Percentiles rank a stretch among this genome's conserved stretches.
These are phyloP conservation scores for Cordyceps javanica DNA, from an alignment of 2,329 filamentous ascomycete species.

Conservation along the genomic window DNA sequence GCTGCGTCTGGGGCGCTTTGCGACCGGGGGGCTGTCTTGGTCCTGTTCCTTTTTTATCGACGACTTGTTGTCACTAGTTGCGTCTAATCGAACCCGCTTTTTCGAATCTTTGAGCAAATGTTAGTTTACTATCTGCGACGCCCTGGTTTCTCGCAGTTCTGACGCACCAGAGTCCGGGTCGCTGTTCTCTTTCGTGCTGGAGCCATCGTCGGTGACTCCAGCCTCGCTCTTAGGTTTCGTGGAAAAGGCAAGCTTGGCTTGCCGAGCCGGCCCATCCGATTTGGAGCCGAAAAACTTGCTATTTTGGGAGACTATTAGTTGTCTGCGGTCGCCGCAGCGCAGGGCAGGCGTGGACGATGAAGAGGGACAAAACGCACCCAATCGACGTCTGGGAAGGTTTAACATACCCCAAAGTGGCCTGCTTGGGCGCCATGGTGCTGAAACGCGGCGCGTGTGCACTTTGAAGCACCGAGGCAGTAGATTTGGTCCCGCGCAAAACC, in stretches of 20 bases:
- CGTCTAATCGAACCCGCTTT: constrained; percentile 35
- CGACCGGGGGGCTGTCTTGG: constrained; percentile 53
- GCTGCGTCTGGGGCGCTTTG: constrained; percentile 48
- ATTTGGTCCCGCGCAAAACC: constrained; percentile 1
- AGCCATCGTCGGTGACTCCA: constrained; percentile 21
- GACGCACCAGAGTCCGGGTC: constrained; percentile 33
- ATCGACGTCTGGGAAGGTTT: constrained; percentile 66
- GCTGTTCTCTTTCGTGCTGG: constrained; percentile 31
- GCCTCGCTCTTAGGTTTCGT: constrained; percentile 42
- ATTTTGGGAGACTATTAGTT: not conserved
- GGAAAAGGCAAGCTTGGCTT: constrained; percentile 73
- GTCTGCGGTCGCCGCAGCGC: not conserved
- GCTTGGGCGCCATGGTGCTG: constrained; percentile 50
- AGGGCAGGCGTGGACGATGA: not conserved
- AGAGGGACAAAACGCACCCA: constrained; percentile 49
- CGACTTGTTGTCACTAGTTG: not conserved
- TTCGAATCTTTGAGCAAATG: constrained; percentile 32
- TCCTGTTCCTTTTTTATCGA: constrained; percentile 37
- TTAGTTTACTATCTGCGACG: not conserved
- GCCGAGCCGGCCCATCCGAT: constrained; percentile 54
- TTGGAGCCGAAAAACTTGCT: constrained; percentile 81
- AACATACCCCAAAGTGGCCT: constrained; percentile 86
- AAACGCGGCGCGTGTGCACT: not conserved
- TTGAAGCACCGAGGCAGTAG: not conserved
- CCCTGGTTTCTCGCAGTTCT: not conserved